Evolutionary conservation across 2,329 filamentous ascomycete genomes (phyloP), one percentile per base, ranked within the genome.

Genomic region (Alternaria burnsii): DNA sequence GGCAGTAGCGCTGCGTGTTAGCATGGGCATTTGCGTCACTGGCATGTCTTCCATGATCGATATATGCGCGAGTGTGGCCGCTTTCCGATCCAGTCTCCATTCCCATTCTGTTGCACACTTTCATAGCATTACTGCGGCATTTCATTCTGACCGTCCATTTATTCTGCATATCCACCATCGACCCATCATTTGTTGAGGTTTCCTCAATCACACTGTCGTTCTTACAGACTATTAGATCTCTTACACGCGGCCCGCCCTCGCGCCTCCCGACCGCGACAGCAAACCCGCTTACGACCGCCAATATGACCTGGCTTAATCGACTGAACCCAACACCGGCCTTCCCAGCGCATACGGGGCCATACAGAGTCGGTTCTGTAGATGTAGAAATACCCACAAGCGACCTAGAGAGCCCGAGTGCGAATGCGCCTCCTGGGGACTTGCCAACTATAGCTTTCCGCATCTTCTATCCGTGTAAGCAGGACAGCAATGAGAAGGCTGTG

Each of bases 351-450:
- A 89, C 89, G 1, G 93, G 92, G 0, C 90, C 91, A 0, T 89
- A 92, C 82, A 87, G 88, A 70, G 92, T 95, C 59, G 92, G 92
- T 65, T 92, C 90, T 3, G 83, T 92, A 67, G 92, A 96, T 71
- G 84, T 94, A 66, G 93, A 97, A 80, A 87, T 96, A 16, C 91
- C 92, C 43, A 83, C 90, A 10, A 73, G 79, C 14, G 81, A 85
- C 38, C 76, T 87, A 16, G 71, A 79, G 32, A 77, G 76, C 3
- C 75, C 79, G 1, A 82, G 84, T 28, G 86, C 88, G 0, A 82
- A 85, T 22, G 83, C 85, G 51, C 84, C 87, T 5, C 78, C 79
- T 56, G 53, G 65, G 1, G 88, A 72, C 24, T 20, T 94, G 46
- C 82, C 88, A 20, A 97, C 93, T 1, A 83, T 96, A 26, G 89